phyloP scores from a whole-genome alignment of 495 filamentous ascomycete species.

The Hyphodiscus hymeniophilus region DNA sequence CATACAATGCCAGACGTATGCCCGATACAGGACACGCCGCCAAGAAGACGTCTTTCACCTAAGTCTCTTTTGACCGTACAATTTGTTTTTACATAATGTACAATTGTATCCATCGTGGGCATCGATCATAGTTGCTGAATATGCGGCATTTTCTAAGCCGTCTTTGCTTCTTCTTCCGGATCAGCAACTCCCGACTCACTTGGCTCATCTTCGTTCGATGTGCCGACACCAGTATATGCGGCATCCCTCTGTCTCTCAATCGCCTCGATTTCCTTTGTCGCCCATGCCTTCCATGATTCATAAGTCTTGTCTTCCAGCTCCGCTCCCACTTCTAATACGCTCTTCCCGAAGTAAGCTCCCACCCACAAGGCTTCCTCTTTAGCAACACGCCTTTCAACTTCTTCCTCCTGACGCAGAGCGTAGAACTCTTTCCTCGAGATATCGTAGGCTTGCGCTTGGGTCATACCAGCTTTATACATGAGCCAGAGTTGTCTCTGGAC shows the following conservation, averaged over 20 bases:
- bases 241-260: constrained; percentile 33
- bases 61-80: too few species aligned
- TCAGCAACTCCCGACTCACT: constrained; percentile 9
- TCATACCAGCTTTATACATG: constrained; percentile 56
- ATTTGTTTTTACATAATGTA: too few species aligned
- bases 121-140: too few species aligned
- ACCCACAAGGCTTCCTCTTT: constrained; percentile 79
- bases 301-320: constrained; percentile 69
- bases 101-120: too few species aligned
- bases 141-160: not conserved
- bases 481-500: constrained; percentile 87
- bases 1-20: too few species aligned
- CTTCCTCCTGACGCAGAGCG: constrained; percentile 66
- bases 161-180: not conserved
- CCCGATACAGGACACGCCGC: too few species aligned
- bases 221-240: constrained; percentile 38
- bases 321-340: constrained; percentile 66
- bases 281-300: constrained; percentile 80
- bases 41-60: too few species aligned
- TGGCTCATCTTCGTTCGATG: constrained; percentile 25
- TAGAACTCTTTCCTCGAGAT: constrained; percentile 87
- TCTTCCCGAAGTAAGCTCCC: constrained; percentile 80
- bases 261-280: constrained; percentile 43
- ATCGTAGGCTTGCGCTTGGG: constrained; percentile 70
- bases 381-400: constrained; percentile 76